Evolutionary conservation across 148 eudicot genomes (phyloP).

Genomic region (Chenopodium quinoa): DNA sequence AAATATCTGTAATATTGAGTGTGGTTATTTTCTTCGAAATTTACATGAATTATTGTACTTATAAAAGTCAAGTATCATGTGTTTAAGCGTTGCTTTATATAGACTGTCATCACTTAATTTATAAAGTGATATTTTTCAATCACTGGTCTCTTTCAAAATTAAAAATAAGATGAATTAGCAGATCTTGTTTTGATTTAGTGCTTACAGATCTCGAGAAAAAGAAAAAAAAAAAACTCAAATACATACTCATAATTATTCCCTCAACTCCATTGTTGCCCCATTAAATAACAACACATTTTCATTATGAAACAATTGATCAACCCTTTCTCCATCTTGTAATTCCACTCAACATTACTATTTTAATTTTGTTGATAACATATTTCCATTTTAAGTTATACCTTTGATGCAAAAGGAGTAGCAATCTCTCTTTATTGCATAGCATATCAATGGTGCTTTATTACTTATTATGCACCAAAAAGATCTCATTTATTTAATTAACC

Average conservation of each 20-base stretch:
- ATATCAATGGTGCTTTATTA: not conserved
- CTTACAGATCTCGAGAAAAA: not conserved
- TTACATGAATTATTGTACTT: no score
- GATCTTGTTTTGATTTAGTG: constrained; percentile 1
- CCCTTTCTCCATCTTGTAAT: constrained; percentile 7
- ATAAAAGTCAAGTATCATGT: no score
- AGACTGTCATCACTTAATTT: no score
- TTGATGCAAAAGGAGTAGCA: not conserved
- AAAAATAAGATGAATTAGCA: not conserved
- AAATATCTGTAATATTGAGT: no score
- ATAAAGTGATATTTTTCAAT: no score
- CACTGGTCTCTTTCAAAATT: not conserved
- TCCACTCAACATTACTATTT: constrained; percentile 10
- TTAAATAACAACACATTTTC: not conserved
- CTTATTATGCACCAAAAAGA: not conserved
- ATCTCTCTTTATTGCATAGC: not conserved
- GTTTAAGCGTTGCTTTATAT: no score
- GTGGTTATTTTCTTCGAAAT: no score
- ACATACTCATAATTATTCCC: not conserved
- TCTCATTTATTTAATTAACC: not conserved
- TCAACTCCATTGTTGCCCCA: not conserved
- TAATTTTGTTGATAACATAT: not conserved
- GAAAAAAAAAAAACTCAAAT: no score
- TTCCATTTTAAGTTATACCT: not conserved
- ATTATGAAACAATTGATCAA: no score